Evolutionary conservation across 1,284 basidiomycete genomes (phyloP).

Genomic region (Moesziomyces globuligerus): DNA sequence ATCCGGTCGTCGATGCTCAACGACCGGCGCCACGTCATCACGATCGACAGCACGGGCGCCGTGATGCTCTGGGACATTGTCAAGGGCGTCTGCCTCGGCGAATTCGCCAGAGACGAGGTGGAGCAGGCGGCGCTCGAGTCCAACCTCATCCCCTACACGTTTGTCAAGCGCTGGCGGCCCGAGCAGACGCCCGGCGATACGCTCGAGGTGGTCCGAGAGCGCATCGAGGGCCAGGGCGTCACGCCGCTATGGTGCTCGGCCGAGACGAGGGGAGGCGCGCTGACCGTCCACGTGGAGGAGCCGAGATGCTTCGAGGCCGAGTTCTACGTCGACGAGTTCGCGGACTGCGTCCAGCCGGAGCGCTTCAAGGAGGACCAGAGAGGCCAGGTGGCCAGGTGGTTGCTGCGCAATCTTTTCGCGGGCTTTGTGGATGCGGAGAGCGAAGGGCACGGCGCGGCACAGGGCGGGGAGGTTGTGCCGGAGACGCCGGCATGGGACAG

Average conservation of each 20-base stretch:
- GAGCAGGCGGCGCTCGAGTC: conserved; percentile 33
- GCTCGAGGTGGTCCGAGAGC: conserved; percentile 83
- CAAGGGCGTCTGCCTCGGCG: conserved; percentile 79
- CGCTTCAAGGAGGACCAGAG: conserved; percentile 77
- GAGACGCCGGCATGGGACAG: conserved; percentile 45
- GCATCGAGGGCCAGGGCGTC: conserved; percentile 91
- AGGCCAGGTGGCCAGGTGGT: conserved; percentile 59
- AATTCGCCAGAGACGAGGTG: conserved; percentile 78
- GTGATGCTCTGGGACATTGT: conserved; percentile 94
- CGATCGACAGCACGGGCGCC: conserved; percentile 83
- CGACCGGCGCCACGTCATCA: conserved; percentile 89
- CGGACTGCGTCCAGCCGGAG: conserved; percentile 24
- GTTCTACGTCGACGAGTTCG: conserved; percentile 88
- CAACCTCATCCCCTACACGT: conserved; percentile 22
- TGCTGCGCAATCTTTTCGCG: conserved; percentile 65
- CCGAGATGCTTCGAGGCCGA: conserved; percentile 88
- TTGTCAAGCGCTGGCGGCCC: conserved; percentile 47
- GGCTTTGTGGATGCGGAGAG: conserved; percentile 58
- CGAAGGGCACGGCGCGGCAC: conserved; percentile 37
- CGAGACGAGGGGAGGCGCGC: conserved; percentile 87
- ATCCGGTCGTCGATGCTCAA: conserved; percentile 85
- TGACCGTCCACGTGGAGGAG: conserved; percentile 88
- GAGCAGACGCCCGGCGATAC: conserved; percentile 72
- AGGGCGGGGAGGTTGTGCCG: conserved; percentile 7
- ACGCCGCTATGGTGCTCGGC: conserved; percentile 85